phyloP scores from a whole-genome alignment of 2,329 filamentous ascomycete species.

The Neodidymelliopsis sp. region DNA sequence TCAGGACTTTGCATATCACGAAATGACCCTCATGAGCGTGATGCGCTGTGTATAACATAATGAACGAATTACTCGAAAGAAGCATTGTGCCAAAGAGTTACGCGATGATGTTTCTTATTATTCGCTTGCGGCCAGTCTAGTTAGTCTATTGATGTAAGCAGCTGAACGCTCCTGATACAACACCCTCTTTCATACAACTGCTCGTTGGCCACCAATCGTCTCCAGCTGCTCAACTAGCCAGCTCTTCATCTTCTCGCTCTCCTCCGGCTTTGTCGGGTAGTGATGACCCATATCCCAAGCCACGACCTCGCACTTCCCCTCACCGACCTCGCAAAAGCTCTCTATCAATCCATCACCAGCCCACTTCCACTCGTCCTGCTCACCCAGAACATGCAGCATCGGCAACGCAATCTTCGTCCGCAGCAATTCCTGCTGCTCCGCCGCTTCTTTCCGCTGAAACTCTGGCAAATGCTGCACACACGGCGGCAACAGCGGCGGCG shows the following conservation, averaged over 20 bases:
- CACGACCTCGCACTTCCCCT: conserved; percentile 34
- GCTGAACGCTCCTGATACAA: too few relatives aligned
- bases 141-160: too few relatives aligned
- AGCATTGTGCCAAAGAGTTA: not conserved
- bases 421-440: conserved; percentile 19
- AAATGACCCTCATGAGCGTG: conserved; percentile 22
- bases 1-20: conserved; percentile 24
- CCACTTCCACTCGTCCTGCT: conserved; percentile 46
- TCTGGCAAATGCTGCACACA: conserved; percentile 14
- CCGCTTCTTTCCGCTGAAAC: not conserved
- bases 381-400: conserved; percentile 44
- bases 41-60: conserved; percentile 26
- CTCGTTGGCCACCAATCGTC: conserved; percentile 1
- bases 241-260: conserved; percentile 38
- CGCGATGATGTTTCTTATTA: conserved; percentile 1
- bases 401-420: conserved; percentile 34
- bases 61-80: conserved; percentile 6
- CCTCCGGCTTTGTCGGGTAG: conserved; percentile 43
- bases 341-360: conserved; percentile 41
- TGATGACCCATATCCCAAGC: conserved; percentile 47
- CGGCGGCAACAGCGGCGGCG: conserved; percentile 39
- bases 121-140: too few relatives aligned
- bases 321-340: conserved; percentile 33
- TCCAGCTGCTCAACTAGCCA: conserved; percentile 32
- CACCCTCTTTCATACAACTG: not conserved